Evolutionary conservation across 2,329 filamentous ascomycete genomes (phyloP).

Genomic region (Penicillium sclerotiorum): DNA sequence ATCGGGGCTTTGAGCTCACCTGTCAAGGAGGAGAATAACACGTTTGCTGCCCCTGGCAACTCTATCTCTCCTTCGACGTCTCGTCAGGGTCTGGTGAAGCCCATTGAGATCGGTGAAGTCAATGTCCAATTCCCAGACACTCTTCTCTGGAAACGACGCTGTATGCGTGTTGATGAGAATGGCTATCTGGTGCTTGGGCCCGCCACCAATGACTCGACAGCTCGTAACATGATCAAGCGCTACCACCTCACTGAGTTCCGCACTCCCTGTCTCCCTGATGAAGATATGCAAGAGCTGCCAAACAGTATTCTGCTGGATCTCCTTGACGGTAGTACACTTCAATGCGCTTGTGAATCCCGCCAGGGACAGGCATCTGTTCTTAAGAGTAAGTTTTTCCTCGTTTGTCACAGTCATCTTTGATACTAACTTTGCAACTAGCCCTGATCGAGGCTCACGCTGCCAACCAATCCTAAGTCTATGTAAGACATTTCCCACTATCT

Average conservation of each 20-base stretch:
- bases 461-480: conserved; percentile 29
- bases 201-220: conserved; percentile 63
- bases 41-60: conserved; percentile 9
- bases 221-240: conserved; percentile 68
- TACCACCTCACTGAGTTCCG: conserved; percentile 87
- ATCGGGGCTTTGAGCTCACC: conserved; percentile 39
- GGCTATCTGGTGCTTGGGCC: conserved; percentile 81
- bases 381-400: conserved; percentile 45
- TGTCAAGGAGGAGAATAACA: conserved; percentile 38
- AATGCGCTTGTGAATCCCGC: conserved; percentile 64
- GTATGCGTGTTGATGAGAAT: conserved; percentile 78
- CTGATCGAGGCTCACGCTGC: conserved; percentile 46
- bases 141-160: conserved; percentile 92
- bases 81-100: conserved; percentile 45
- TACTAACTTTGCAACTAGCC: conserved; percentile 32
- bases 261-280: conserved; percentile 77
- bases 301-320: conserved; percentile 75
- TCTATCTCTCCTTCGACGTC: conserved; percentile 48
- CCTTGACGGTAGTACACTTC: conserved; percentile 62
- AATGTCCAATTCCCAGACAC: conserved; percentile 98
- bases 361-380: conserved; percentile 56
- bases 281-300: conserved; percentile 88
- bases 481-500: conserved; percentile 1
- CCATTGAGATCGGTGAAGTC: conserved; percentile 79
- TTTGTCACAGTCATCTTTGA: neutral